A percentile compares a stretch with the other conserved stretches of the same genome.
Conservation (phyloP, 1,284 basidiomycete genomes). For the Cutaneotrichosporon sp. region DNA sequence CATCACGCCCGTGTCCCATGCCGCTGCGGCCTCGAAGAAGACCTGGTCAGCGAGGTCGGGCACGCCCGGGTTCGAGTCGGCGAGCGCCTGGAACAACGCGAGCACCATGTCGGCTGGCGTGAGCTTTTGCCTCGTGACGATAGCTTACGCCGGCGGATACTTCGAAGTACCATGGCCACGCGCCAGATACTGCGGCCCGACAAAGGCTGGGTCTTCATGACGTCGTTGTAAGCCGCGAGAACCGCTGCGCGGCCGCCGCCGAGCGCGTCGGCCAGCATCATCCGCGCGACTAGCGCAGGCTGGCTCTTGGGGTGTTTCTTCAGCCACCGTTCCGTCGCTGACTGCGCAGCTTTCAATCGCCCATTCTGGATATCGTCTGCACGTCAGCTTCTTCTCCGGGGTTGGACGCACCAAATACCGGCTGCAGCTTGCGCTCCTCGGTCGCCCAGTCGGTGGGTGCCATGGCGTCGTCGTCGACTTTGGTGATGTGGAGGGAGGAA, state of each 20-base stretch:
- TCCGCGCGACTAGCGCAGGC: constrained; percentile 36
- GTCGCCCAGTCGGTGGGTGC: constrained; percentile 23
- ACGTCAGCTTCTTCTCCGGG: neutral
- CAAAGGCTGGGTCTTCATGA: constrained; percentile 25
- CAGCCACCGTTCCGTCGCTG: constrained; percentile 26
- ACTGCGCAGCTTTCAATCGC: constrained; percentile 24
- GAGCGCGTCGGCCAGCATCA: constrained; percentile 27
- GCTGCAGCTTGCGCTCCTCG: constrained; percentile 39
- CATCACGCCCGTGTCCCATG: constrained; percentile 27
- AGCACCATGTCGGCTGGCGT: constrained; percentile 33
- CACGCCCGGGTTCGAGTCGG: constrained; percentile 23
- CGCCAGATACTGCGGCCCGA: constrained; percentile 28
- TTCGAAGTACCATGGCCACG: constrained; percentile 22
- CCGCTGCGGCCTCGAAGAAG: constrained; percentile 29
- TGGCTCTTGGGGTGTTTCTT: constrained; percentile 43
- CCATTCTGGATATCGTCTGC: constrained; percentile 33
- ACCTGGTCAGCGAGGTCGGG: constrained; percentile 35
- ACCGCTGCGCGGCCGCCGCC: constrained; percentile 15
- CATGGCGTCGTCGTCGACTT: constrained; percentile 1
- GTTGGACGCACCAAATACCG: constrained; percentile 30
- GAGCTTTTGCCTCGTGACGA: constrained; percentile 11
- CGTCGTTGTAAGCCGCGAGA: constrained; percentile 21
- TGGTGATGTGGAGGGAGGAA: neutral
- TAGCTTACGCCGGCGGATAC: constrained; percentile 32
- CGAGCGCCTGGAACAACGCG: constrained; percentile 26